Percentiles rank a stretch among this genome's conserved stretches.
Conservation (phyloP, 1,284 basidiomycete genomes). For the Cutaneotrichosporon sp. region DNA sequence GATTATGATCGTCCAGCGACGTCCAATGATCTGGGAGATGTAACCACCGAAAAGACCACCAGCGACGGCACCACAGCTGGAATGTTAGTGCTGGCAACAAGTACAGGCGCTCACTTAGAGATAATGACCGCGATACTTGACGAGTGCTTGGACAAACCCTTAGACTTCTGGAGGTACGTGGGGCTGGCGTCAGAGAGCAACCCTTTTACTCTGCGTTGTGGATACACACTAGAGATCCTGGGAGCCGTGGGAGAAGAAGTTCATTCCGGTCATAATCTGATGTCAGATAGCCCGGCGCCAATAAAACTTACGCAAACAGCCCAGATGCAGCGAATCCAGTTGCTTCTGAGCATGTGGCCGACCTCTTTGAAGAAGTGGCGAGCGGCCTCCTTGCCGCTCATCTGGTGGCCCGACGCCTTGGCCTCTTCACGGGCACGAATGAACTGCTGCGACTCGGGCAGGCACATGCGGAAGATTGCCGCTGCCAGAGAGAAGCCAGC, state of each 20-base stretch:
- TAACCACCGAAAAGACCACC: conserved; percentile 76
- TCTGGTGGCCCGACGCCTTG: conserved; percentile 41
- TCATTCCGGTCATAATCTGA: conserved; percentile 55
- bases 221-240: conserved; percentile 50
- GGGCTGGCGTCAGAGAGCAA: conserved; percentile 48
- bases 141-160: conserved; percentile 52
- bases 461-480: conserved; percentile 61
- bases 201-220: not conserved
- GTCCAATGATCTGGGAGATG: conserved; percentile 76
- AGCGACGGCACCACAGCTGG: conserved; percentile 57
- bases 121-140: conserved; percentile 87
- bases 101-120: conserved; percentile 47
- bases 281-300: not conserved
- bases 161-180: conserved; percentile 60
- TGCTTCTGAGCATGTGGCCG: conserved; percentile 68
- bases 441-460: conserved; percentile 82
- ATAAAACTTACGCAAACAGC: conserved; percentile 51
- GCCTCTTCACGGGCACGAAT: conserved; percentile 46
- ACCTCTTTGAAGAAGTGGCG: conserved; percentile 67
- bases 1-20: conserved; percentile 57
- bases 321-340: conserved; percentile 81
- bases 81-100: no score
- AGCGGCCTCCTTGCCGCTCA: conserved; percentile 53
- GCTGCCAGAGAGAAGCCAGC: conserved; percentile 69
- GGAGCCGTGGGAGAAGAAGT: conserved; percentile 85